These are phyloP conservation scores for Apiospora kogelbergensis DNA, from an alignment of 2,329 filamentous ascomycete genomes.

Conservation along the genomic window DNA sequence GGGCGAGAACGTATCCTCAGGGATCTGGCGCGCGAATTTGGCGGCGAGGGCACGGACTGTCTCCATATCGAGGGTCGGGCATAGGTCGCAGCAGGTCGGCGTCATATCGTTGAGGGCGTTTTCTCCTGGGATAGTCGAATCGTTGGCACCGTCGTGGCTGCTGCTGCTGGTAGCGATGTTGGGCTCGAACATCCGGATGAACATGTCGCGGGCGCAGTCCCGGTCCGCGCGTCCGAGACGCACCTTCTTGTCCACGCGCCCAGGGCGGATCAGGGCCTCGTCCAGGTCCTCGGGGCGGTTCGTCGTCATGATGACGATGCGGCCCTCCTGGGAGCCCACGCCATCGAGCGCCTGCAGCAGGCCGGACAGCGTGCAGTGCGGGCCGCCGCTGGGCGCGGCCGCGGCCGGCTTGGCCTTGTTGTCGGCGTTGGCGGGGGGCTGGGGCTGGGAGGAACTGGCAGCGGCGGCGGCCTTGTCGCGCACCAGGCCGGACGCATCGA, in stretches of 20 bases:
- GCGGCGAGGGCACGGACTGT: neutral
- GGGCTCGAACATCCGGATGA: conserved; percentile 5
- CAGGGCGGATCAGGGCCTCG: neutral
- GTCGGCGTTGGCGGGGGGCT: too few species aligned
- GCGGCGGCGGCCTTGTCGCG: neutral
- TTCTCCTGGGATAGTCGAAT: too few species aligned
- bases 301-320: conserved; percentile 10
- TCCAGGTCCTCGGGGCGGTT: conserved; percentile 7
- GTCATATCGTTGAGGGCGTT: neutral
- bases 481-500: neutral
- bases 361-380: neutral
- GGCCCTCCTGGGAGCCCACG: conserved; percentile 1
- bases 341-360: conserved; percentile 3
- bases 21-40: neutral
- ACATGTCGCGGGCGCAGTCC: neutral
- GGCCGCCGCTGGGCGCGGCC: too few species aligned
- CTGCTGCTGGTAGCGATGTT: neutral
- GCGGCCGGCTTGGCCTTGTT: too few species aligned
- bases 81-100: neutral
- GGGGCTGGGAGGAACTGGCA: too few species aligned
- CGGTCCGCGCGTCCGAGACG: neutral
- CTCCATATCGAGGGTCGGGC: neutral
- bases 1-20: neutral
- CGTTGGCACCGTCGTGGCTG: neutral
- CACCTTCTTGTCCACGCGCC: conserved; percentile 2